These are phyloP conservation scores for Trifolium repens DNA, from an alignment of 306 rosid genomes.

Conservation along the genomic window DNA sequence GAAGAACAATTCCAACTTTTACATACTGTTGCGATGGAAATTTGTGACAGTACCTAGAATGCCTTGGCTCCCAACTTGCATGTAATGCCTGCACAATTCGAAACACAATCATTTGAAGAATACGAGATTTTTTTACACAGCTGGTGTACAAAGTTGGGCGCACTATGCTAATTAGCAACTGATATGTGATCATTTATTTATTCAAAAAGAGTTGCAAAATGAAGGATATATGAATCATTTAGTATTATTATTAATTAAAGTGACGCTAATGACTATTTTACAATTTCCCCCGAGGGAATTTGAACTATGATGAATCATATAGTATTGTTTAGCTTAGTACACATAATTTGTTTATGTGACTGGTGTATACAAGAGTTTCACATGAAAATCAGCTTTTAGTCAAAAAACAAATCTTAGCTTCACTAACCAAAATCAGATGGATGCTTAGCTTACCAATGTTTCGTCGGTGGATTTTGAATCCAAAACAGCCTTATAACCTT, in stretches of 20 bases:
- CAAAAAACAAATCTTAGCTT: not conserved
- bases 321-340: conserved; percentile 1
- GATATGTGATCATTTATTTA: not conserved
- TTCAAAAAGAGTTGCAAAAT: not conserved
- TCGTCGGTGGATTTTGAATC: conserved; percentile 85
- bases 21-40: conserved; percentile 89
- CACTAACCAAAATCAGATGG: conserved; percentile 14
- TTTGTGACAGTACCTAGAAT: conserved; percentile 68
- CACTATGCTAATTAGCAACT: not conserved
- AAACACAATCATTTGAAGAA: conserved; percentile 12
- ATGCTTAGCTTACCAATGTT: conserved; percentile 59
- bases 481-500: conserved; percentile 84
- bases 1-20: conserved; percentile 83
- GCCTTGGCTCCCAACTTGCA: conserved; percentile 98
- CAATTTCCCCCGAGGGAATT: no score
- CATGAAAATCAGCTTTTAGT: conserved; percentile 8
- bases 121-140: not conserved
- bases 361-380: not conserved
- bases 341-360: conserved; percentile 2
- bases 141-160: no score
- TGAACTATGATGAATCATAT: not conserved
- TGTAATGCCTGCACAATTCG: conserved; percentile 67
- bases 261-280: no score
- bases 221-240: conserved; percentile 8
- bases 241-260: no score